These are phyloP conservation scores for Mycena polygramma DNA, from an alignment of 768 basidiomycete genomes.

Conservation along the genomic window DNA sequence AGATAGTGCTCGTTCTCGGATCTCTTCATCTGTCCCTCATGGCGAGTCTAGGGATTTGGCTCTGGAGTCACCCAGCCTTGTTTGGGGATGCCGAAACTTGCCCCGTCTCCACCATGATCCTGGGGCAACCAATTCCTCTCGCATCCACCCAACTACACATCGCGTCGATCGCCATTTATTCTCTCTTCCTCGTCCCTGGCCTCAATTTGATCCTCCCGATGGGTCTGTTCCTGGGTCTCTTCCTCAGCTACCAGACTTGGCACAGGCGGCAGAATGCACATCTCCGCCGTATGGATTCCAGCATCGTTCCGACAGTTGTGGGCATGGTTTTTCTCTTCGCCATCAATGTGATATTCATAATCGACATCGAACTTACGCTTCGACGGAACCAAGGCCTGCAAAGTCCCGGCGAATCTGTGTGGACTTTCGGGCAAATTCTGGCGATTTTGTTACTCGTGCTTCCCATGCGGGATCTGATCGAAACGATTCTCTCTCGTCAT, in stretches of 20 bases:
- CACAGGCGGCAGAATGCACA: background rate
- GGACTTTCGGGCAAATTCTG: slow-evolving; percentile 34
- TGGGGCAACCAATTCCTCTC: slow-evolving; percentile 2
- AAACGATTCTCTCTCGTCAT: background rate
- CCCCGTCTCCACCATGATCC: background rate
- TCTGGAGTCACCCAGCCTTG: slow-evolving; percentile 20
- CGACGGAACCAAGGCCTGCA: slow-evolving; percentile 1
- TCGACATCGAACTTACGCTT: slow-evolving; percentile 23
- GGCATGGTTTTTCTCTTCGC: slow-evolving; percentile 21
- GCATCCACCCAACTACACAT: slow-evolving; percentile 6
- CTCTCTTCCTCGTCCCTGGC: slow-evolving; percentile 18
- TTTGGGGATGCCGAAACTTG: slow-evolving; percentile 9
- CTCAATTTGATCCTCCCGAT: slow-evolving; percentile 22
- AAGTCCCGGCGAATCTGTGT: background rate
- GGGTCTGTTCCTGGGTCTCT: slow-evolving; percentile 1
- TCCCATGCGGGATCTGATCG: slow-evolving; percentile 22
- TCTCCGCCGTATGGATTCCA: background rate
- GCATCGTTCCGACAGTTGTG: slow-evolving; percentile 15
- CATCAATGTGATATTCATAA: slow-evolving; percentile 25
- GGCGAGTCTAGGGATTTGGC: slow-evolving; percentile 30
- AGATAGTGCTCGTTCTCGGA: slow-evolving; percentile 20
- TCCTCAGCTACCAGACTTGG: slow-evolving; percentile 11
- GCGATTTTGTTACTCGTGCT: slow-evolving; percentile 23
- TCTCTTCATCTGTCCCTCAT: slow-evolving; percentile 30
- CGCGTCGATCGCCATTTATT: slow-evolving; percentile 18